Conservation (phyloP, 2,329 filamentous ascomycete species). For the Arachnomyces sp. region DNA sequence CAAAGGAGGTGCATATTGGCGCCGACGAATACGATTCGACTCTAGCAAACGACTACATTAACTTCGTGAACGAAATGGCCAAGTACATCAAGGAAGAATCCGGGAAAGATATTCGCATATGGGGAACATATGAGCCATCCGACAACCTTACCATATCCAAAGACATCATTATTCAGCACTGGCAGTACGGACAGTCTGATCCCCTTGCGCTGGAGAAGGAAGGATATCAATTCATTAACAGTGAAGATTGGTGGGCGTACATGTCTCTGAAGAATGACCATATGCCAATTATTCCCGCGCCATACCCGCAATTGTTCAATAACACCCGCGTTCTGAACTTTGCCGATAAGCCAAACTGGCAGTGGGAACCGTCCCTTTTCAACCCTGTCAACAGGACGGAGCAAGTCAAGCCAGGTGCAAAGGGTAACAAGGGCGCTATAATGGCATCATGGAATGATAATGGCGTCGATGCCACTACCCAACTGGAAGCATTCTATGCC, state of each 20-base stretch:
- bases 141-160: slow-evolving; percentile 32
- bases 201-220: slow-evolving; percentile 38
- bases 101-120: slow-evolving; percentile 45
- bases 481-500: slow-evolving; percentile 46
- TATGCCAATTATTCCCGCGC: slow-evolving; percentile 41
- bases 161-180: slow-evolving; percentile 47
- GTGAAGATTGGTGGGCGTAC: slow-evolving; percentile 48
- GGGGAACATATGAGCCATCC: slow-evolving; percentile 48
- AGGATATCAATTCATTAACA: slow-evolving; percentile 46
- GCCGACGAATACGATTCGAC: slow-evolving; percentile 43
- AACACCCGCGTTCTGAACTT: slow-evolving; percentile 43
- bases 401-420: slow-evolving; percentile 34
- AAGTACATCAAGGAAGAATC: slow-evolving; percentile 35
- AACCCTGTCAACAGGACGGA: slow-evolving; percentile 41
- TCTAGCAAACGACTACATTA: slow-evolving; percentile 38
- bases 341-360: slow-evolving; percentile 34
- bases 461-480: slow-evolving; percentile 43
- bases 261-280: slow-evolving; percentile 49
- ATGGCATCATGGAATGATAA: slow-evolving; percentile 49
- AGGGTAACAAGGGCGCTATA: slow-evolving; percentile 41
- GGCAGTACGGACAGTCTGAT: slow-evolving; percentile 48
- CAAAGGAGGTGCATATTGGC: slow-evolving; percentile 44
- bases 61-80: slow-evolving; percentile 44
- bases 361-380: slow-evolving; percentile 45
- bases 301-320: slow-evolving; percentile 42